Evolutionary conservation across 2,329 filamentous ascomycete genomes (phyloP).

Genomic region (Arthrocladium fulminans): DNA sequence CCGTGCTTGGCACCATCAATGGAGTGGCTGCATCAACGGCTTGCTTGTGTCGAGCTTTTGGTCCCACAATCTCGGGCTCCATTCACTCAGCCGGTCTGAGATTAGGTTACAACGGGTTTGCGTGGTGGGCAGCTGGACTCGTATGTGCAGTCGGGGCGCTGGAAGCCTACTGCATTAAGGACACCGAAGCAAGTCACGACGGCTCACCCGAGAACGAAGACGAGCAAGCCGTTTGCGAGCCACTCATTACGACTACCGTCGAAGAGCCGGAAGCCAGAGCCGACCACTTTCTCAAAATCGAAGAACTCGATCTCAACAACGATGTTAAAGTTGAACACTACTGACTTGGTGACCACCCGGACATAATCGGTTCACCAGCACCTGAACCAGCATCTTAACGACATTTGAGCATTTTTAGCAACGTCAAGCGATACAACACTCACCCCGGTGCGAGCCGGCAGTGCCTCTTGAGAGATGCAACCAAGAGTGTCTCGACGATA

Average conservation of each 20-base stretch:
- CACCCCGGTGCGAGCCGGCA: not conserved
- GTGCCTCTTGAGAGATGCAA: constrained; percentile 5
- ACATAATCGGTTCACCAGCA: not conserved
- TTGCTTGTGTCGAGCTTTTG: constrained; percentile 77
- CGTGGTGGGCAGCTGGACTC: constrained; percentile 83
- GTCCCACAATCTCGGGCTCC: constrained; percentile 77
- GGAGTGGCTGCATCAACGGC: constrained; percentile 86
- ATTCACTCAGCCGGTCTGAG: constrained; percentile 73
- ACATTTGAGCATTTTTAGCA: not conserved
- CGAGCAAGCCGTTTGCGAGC: constrained; percentile 26
- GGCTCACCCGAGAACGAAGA: constrained; percentile 37
- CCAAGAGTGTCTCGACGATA: not conserved
- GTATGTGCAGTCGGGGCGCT: constrained; percentile 67
- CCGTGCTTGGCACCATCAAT: constrained; percentile 84
- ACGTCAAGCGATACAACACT: not conserved
- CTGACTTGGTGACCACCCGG: not conserved
- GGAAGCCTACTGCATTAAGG: constrained; percentile 66
- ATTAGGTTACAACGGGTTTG: constrained; percentile 73
- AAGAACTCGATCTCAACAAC: constrained; percentile 19
- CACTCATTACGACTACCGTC: constrained; percentile 22
- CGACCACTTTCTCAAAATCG: constrained; percentile 16
- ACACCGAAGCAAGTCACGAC: constrained; percentile 44
- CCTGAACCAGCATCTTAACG: not conserved
- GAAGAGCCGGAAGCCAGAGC: constrained; percentile 13
- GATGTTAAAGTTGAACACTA: constrained; percentile 10